Base-by-base conservation (phyloP, 164 flowering plant species). In the Pachysandra terminalis region DNA sequence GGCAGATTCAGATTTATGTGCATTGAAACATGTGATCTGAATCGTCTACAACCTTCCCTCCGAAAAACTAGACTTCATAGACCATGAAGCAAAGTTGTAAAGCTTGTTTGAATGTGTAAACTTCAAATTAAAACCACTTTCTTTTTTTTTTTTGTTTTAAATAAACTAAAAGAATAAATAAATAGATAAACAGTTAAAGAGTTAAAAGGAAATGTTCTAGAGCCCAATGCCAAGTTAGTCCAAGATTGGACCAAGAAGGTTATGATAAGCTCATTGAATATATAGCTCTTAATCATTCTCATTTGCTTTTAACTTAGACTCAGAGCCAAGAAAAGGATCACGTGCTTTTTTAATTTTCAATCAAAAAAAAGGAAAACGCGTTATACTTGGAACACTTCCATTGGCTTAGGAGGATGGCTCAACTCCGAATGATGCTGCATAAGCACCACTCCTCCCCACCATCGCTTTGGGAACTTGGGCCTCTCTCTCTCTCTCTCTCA, bases 401-500 rank as follows among this genome's bases (percentile, higher is more conserved):
- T 84, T 81, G 79, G 70, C 26, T n/a, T n/a, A 32, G 7, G 37
- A 57, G 68, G 66, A 73, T 61, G 73, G 77, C 81, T 74, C 71
- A 57, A 67, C 61, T 70, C 19, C 54, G 21, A 64, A 80, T 75
- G 55, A 78, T 82, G 68, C 49, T 17, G 60, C 56, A 54, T 41
- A 64, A 71, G 72, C 74, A 79, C 83, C 83, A 68, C 81, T 2
- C 57, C 63, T 24, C 13, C 62, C 19, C 25, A 80, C 71, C 85
- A 86, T 86, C 90, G 79, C 90, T 81, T 84, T 86, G 66, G 93
- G 87, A 81, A 88, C 84, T 88, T 86, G 90, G 90, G 85, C 87
- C 89, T 75, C 80, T 52, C 79, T 45, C 58, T 72, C 23, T 49
- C 12, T 25, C 59, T 22, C 23, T 32, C 41, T 52, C 51, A 65